Evolutionary conservation across 192 early-diverging fungal species (phyloP).

Genomic region (Linnemannia elongata): DNA sequence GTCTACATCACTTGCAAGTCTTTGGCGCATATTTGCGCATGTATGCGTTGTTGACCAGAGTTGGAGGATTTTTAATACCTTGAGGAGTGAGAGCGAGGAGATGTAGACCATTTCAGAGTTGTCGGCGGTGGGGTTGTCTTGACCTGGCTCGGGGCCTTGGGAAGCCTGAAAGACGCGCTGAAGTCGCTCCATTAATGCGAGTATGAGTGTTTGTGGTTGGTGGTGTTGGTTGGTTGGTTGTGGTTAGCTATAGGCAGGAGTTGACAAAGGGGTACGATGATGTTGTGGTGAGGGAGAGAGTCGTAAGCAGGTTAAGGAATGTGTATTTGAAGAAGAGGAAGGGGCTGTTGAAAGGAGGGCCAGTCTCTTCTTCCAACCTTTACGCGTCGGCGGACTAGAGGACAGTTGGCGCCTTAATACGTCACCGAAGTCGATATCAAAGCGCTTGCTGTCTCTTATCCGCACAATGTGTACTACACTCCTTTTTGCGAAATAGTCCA

Average conservation of each 20-base stretch:
- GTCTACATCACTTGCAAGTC: too few species aligned
- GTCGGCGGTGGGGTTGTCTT: conserved; percentile 95
- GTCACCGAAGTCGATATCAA: too few species aligned
- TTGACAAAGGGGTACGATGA: not conserved
- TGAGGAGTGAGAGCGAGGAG: conserved; percentile 96
- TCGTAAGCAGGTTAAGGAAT: not conserved
- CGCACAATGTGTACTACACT: too few species aligned
- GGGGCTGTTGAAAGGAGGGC: too few species aligned
- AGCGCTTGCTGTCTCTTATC: too few species aligned
- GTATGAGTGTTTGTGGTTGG: conserved; percentile 14
- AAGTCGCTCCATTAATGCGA: conserved; percentile 67
- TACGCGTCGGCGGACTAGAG: too few species aligned
- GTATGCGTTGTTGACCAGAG: not conserved
- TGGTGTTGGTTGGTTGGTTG: not conserved
- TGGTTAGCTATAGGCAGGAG: not conserved
- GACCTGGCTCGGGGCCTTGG: conserved; percentile 70
- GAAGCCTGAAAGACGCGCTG: conserved; percentile 70
- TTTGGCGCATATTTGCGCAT: not conserved
- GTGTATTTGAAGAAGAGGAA: not conserved
- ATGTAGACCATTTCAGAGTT: conserved; percentile 99
- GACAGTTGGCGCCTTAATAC: too few species aligned
- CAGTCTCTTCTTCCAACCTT: too few species aligned
- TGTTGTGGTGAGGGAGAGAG: not conserved
- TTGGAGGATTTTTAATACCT: conserved; percentile 65
- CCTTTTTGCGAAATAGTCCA: too few species aligned